A percentile compares a stretch with the other conserved stretches of the same genome.
Evolutionary conservation across 768 basidiomycete species (phyloP).

Genomic region (Lactarius trivialis): DNA sequence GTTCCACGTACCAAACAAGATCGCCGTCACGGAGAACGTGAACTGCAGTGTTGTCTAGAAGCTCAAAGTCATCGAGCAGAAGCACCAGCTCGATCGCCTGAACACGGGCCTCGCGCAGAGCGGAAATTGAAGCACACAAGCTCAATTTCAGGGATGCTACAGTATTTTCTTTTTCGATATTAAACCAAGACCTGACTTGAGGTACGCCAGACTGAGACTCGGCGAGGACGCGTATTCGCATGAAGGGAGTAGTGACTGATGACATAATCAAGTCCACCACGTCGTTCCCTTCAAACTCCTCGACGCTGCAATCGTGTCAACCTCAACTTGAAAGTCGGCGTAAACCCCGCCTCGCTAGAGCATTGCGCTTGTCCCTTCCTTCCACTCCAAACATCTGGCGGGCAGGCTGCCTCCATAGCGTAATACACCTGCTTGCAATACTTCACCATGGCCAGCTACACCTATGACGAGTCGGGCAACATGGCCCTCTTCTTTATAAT

Average conservation of each 20-base stretch:
- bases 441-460: constrained; percentile 63
- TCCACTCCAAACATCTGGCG: not conserved
- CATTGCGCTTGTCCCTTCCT: not conserved
- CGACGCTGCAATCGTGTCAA: not conserved
- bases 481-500: constrained; percentile 90
- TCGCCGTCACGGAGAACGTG: constrained; percentile 21
- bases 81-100: constrained; percentile 9
- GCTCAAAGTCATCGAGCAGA: constrained; percentile 22
- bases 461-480: constrained; percentile 79
- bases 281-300: not conserved
- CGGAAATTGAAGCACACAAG: constrained; percentile 13
- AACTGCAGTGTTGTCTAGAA: constrained; percentile 14
- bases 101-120: constrained; percentile 15
- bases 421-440: not conserved
- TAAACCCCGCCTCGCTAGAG: not conserved
- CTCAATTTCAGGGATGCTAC: constrained; percentile 10
- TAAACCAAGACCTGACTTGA: constrained; percentile 22
- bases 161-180: not conserved
- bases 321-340: not conserved
- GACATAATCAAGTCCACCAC: constrained; percentile 18
- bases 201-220: constrained; percentile 15
- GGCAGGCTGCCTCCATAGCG: not conserved
- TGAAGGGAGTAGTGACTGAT: constrained; percentile 5
- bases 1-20: constrained; percentile 14
- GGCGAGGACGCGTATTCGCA: constrained; percentile 21